Evolutionary conservation across 129 eudicot species (phyloP), one percentile per base, ranked within the genome.

Genomic region (Chrysanthemum seticuspe): DNA sequence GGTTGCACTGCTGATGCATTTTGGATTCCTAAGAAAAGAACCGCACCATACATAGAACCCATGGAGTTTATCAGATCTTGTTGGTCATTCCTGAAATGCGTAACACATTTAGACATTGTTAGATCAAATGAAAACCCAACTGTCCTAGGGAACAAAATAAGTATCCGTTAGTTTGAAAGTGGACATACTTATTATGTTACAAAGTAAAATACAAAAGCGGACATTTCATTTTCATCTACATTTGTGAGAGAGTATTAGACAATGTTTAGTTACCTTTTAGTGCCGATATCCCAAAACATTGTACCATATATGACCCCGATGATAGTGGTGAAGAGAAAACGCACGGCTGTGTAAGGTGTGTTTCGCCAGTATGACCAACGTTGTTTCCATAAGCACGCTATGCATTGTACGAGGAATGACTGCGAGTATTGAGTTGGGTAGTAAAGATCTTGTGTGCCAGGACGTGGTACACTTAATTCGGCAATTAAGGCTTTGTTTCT

Each of bases 331-430:
- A 78, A 75, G 16, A 29, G 8, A 60, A 85, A 69, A 18, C 89
- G 76, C 9, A 81, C 74, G 62, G 84, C 86, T 0, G 86, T 82
- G 80, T 85, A 85, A 0, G 79, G 53, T 0, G 89, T 81, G 65
- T 85, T 85, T 15, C 86, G 74, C 89, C 84, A 85, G 68, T 82
- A 81, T 2, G 89, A 85, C 76, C 68, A 75, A 8, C 80, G 81
- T 67, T 81, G 86, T 72, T 85, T 85, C 89, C 89, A 85, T 40
- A 85, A 58, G 61, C 79, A 81, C 21, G 86, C 89, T 7, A 60
- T 2, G 13, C 65, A 75, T 18, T 85, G 89, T 10, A 61, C 49
- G 52, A 74, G 13, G 77, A 84, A 84, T 40, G 85, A 18, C 65
- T 68, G 85, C 21, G 88, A 77, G 74, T 80, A 81, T 27, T 73